phyloP scores from a whole-genome alignment of 2,329 filamentous ascomycete species.

The Seiridium cupressi region DNA sequence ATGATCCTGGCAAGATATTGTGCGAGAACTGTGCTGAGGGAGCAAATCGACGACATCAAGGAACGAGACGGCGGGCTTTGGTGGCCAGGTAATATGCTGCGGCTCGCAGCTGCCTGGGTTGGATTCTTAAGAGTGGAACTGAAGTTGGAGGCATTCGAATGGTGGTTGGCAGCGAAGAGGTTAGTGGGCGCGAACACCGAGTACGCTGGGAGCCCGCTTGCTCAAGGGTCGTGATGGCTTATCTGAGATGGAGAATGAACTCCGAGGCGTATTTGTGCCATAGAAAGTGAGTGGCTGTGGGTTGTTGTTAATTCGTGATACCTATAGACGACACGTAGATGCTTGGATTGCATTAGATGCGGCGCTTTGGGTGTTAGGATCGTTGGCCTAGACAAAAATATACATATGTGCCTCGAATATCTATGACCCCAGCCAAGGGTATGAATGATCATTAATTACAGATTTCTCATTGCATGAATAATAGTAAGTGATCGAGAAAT shows the following conservation, averaged over 20 bases:
- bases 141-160: conserved; percentile 63
- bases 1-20: conserved; percentile 70
- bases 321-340: conserved; percentile 1
- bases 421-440: too few species aligned
- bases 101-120: conserved; percentile 55
- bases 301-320: background rate
- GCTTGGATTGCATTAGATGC: background rate
- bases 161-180: conserved; percentile 57
- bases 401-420: too few species aligned
- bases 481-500: too few species aligned
- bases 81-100: conserved; percentile 55
- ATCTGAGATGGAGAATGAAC: too few species aligned
- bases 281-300: background rate
- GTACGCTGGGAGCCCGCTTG: background rate
- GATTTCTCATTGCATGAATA: too few species aligned
- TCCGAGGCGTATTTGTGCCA: background rate
- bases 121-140: conserved; percentile 59
- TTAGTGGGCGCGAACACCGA: conserved; percentile 32
- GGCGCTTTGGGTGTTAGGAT: background rate
- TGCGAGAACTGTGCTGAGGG: conserved; percentile 62
- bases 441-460: too few species aligned
- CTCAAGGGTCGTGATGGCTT: background rate
- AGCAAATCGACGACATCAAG: conserved; percentile 59
- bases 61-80: conserved; percentile 49
- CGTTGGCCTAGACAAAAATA: too few species aligned